Base-by-base conservation (phyloP, 495 filamentous ascomycete genomes). In the Aspergillus heteromorphus region DNA sequence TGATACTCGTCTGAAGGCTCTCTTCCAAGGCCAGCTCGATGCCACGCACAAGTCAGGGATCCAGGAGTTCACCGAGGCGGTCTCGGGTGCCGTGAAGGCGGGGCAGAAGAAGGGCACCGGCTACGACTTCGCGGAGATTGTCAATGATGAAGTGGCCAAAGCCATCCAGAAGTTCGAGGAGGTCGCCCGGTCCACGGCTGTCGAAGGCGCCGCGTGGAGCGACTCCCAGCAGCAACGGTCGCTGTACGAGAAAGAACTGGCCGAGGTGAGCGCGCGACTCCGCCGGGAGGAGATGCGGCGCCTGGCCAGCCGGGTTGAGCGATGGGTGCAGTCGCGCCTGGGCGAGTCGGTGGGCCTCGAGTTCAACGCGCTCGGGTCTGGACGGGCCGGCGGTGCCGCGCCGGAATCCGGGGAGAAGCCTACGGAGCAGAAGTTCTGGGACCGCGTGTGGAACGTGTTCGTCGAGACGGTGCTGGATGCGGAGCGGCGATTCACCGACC, bases 111-210 rank as follows among this genome's bases (percentile, higher is more conserved):
- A 90, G 52, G 89, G 89, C 17, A 84, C 82, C 11, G 77, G 75
- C 48, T 97, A 98, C 64, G 93, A 97, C 65, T 98, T 98, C 69
- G 90, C 91, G 25, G 87, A 91, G 59, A 97, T 97, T 51, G 95
- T 98, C 2, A 84, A 87, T 25, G 75, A 83, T 45, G 89, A 96
- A 68, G 92, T 91, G 63, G 79, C 80, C 52, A 80, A 79, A 62
- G 85, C 89, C 8, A 63, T 96, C 19, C 80, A 86, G 25, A 79
- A 78, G 31, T 98, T 92, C 67, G 86, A 86, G 61, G 78, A 83
- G 53, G 87, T 92, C 57, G 92, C 89, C 7, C 79, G 85, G 45
- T 77, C 82, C 40, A 79, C 89, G 13, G 65, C 82, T 14, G 88
- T 98, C 23, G 79, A 87, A 20, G 89, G 83, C n/a, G 81, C 89